These are phyloP conservation scores for Emmonsia crescens DNA, from an alignment of 2,329 filamentous ascomycete species.

Conservation along the genomic window DNA sequence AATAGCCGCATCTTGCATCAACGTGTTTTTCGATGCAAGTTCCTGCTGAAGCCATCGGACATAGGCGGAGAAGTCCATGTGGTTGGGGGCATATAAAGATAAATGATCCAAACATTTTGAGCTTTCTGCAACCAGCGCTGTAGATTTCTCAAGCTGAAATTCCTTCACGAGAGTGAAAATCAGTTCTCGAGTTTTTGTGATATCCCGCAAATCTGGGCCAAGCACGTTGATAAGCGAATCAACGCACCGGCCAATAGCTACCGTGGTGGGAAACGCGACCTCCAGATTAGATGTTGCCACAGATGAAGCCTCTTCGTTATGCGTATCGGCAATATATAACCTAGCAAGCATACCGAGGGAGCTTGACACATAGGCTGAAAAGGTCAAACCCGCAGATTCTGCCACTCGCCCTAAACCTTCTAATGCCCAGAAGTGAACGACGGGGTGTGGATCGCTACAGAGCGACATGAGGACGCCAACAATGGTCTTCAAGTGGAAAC, in stretches of 20 bases:
- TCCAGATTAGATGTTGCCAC: slow-evolving; percentile 83
- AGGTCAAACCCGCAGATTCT: slow-evolving; percentile 84
- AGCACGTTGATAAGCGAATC: slow-evolving; percentile 96
- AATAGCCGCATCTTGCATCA: slow-evolving; percentile 68
- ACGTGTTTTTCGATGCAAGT: slow-evolving; percentile 55
- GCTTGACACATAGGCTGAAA: slow-evolving; percentile 79
- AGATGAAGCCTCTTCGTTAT: slow-evolving; percentile 72
- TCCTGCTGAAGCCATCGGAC: slow-evolving; percentile 72
- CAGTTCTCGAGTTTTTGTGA: slow-evolving; percentile 80
- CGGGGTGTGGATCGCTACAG: slow-evolving; percentile 86
- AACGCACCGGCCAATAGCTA: slow-evolving; percentile 75
- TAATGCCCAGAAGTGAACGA: slow-evolving; percentile 92
- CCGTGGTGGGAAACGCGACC: slow-evolving; percentile 68
- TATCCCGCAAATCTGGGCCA: slow-evolving; percentile 87
- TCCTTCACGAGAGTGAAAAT: slow-evolving; percentile 78
- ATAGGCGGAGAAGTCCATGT: slow-evolving; percentile 75
- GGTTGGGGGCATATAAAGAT: slow-evolving; percentile 78
- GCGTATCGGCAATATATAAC: slow-evolving; percentile 81
- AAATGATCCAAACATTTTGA: slow-evolving; percentile 81
- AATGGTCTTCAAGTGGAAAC: slow-evolving; percentile 92
- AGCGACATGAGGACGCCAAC: slow-evolving; percentile 97
- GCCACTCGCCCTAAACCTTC: slow-evolving; percentile 78
- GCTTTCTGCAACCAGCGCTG: slow-evolving; percentile 62
- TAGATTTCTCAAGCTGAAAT: slow-evolving; percentile 65
- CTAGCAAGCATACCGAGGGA: slow-evolving; percentile 90